A percentile compares a stretch with the other conserved stretches of the same genome.
Conservation (phyloP, 1,284 basidiomycete genomes). For the Tranzscheliella williamsii region DNA sequence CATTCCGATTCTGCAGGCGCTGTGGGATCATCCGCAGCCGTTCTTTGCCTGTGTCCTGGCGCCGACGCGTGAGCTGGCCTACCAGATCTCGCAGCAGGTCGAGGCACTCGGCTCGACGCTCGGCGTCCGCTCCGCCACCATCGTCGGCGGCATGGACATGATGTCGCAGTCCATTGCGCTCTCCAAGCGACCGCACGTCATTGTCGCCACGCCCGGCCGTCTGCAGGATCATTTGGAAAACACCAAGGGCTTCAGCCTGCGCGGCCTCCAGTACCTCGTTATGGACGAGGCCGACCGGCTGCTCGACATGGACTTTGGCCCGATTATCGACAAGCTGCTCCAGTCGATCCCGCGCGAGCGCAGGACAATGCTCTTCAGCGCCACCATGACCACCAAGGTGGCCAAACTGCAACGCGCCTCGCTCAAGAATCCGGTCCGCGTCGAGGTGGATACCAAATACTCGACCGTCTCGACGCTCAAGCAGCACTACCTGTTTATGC, state of each 20-base stretch:
- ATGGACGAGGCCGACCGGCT: constrained; percentile 97
- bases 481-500: constrained; percentile 95
- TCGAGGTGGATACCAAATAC: constrained; percentile 92
- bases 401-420: constrained; percentile 96
- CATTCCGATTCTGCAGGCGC: constrained; percentile 89
- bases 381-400: constrained; percentile 99
- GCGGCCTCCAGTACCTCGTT: constrained; percentile 85
- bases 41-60: constrained; percentile 92
- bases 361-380: constrained; percentile 94
- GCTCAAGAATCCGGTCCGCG: constrained; percentile 87
- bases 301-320: constrained; percentile 96
- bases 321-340: constrained; percentile 94
- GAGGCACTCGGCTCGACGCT: constrained; percentile 78
- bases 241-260: constrained; percentile 93
- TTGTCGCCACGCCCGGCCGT: constrained; percentile 96
- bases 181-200: constrained; percentile 77
- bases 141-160: constrained; percentile 95
- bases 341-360: constrained; percentile 93
- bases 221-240: constrained; percentile 95
- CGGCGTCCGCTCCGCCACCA: constrained; percentile 81
- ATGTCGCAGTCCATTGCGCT: constrained; percentile 90
- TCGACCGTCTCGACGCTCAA: constrained; percentile 93
- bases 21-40: constrained; percentile 94
- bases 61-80: constrained; percentile 95
- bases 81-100: constrained; percentile 96